Evolutionary conservation across 805 yeast species (phyloP), one percentile per base, ranked within the genome.

Genomic region (Lachancea waltii): DNA sequence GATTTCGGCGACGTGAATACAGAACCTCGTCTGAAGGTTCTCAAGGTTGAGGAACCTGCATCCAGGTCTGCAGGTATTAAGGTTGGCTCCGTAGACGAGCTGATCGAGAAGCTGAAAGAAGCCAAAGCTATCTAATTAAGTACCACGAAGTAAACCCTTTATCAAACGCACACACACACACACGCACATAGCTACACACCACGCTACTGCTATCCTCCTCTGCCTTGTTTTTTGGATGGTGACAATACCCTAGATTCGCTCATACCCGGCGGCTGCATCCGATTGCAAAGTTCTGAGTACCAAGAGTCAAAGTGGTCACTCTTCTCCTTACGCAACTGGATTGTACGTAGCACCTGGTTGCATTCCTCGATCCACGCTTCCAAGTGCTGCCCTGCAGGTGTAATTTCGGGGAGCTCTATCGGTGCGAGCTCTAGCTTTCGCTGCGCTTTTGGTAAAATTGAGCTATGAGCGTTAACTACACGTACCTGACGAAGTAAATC

Each of bases 11-110:
- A 80, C n/a, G 34, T 50, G 4, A 83, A 80, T 30, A 56, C 77
- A 8, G 60, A 73, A 22, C 72, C 75, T 25, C 75, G 90, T 52
- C 64, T 89, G 43, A 79, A 84, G 56, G 69, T 79, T 3, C 54
- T 85, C 42, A 75, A 78, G 56, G 81, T 92, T 11, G 79, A 79
- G 50, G 97, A 92, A 59, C 98, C 98, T 18, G 79, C 89, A 15
- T 69, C 71, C 31, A 81, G 96, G 63, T 62, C 71, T 41, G 81
- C 92, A 2, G 97, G 97, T 57, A 64, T 82, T 47, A 85, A 74
- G 64, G 95, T 92, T 16, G 75, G 65, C 11, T 65, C 71, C 36
- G 96, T 87, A 32, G 97, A 85, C 56, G 95, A 85, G 63, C 70
- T 92, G 53, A 64, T 92, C 40, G 56, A 71, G 36, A 85, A 84